Evolutionary conservation across 495 filamentous ascomycete species (phyloP).

Genomic region (Beverwykella pulmonaria): DNA sequence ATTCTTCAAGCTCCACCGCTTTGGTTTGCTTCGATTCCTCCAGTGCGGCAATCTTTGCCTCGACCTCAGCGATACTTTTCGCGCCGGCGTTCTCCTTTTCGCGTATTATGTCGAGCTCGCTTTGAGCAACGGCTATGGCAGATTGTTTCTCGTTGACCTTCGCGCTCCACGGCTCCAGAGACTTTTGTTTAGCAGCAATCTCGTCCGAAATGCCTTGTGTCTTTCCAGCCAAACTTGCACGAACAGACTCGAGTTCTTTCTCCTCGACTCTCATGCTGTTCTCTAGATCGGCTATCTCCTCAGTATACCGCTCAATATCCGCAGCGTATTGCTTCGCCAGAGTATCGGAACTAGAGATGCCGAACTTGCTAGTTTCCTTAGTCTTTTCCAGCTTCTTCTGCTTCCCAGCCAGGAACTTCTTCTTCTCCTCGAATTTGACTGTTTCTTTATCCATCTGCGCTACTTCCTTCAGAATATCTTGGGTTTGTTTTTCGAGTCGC

Average conservation of each 20-base stretch:
- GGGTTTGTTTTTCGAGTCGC: slow-evolving; percentile 75
- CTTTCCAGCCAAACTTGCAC: slow-evolving; percentile 88
- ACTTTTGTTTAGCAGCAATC: slow-evolving; percentile 89
- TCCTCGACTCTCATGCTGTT: slow-evolving; percentile 75
- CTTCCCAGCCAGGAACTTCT: slow-evolving; percentile 86
- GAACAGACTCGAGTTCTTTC: slow-evolving; percentile 73
- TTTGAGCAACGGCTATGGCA: slow-evolving; percentile 88
- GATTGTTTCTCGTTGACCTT: slow-evolving; percentile 96
- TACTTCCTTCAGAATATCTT: slow-evolving; percentile 82
- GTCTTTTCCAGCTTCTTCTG: slow-evolving; percentile 94
- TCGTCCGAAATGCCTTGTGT: slow-evolving; percentile 92
- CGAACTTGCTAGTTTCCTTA: slow-evolving; percentile 67
- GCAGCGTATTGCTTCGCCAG: slow-evolving; percentile 73
- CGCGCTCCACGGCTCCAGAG: slow-evolving; percentile 92
- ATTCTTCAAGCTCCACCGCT: slow-evolving; percentile 71
- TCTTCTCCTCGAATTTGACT: slow-evolving; percentile 97
- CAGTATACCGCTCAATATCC: slow-evolving; percentile 74
- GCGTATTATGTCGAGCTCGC: slow-evolving; percentile 85
- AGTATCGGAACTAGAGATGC: slow-evolving; percentile 72
- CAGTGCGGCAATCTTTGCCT: slow-evolving; percentile 73
- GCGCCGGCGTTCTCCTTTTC: slow-evolving; percentile 87
- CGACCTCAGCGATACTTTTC: slow-evolving; percentile 79
- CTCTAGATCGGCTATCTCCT: slow-evolving; percentile 73
- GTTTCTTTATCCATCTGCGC: slow-evolving; percentile 91
- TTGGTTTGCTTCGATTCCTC: slow-evolving; percentile 71